These are phyloP conservation scores for Boletus edulis DNA, from an alignment of 768 basidiomycete genomes.

Conservation along the genomic window DNA sequence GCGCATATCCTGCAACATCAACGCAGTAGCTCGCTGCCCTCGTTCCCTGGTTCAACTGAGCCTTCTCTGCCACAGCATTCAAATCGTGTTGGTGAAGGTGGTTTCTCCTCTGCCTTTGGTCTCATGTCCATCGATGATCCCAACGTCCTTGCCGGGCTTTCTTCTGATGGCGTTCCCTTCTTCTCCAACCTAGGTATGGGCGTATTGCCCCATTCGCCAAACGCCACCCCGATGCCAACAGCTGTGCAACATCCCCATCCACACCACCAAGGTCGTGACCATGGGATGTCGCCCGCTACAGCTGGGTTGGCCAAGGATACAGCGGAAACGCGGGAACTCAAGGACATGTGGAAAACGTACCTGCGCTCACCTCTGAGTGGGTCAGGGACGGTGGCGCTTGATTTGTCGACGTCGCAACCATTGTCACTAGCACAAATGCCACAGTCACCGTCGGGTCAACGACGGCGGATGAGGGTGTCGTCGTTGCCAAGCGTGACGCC, in stretches of 20 bases:
- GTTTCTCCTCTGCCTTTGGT: slow-evolving; percentile 65
- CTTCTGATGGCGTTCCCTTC: slow-evolving; percentile 60
- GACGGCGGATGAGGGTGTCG: slow-evolving; percentile 54
- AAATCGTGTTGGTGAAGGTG: slow-evolving; percentile 32
- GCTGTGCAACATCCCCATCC: slow-evolving; percentile 22
- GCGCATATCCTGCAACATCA: slow-evolving; percentile 14
- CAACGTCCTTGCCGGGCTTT: slow-evolving; percentile 59
- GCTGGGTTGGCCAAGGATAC: slow-evolving; percentile 33
- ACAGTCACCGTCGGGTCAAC: slow-evolving; percentile 28
- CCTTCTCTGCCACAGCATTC: slow-evolving; percentile 14
- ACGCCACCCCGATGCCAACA: slow-evolving; percentile 47
- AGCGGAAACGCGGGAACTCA: slow-evolving; percentile 47
- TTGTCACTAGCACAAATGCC: slow-evolving; percentile 17
- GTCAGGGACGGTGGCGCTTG: slow-evolving; percentile 17
- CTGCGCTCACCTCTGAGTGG: slow-evolving; percentile 62
- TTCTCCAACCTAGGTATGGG: slow-evolving; percentile 40
- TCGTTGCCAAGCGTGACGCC: slow-evolving; percentile 76
- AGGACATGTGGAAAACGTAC: slow-evolving; percentile 74
- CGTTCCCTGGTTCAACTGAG: slow-evolving; percentile 1
- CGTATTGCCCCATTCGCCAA: slow-evolving; percentile 37
- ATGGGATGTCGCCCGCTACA: slow-evolving; percentile 28
- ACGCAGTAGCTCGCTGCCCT: slow-evolving; percentile 16
- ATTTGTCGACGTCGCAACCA: slow-evolving; percentile 8
- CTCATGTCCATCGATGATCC: slow-evolving; percentile 77
- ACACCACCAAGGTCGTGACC: slow-evolving; percentile 18